Conservation (phyloP, 306 rosid genomes). For the Vigna nakashimae region DNA sequence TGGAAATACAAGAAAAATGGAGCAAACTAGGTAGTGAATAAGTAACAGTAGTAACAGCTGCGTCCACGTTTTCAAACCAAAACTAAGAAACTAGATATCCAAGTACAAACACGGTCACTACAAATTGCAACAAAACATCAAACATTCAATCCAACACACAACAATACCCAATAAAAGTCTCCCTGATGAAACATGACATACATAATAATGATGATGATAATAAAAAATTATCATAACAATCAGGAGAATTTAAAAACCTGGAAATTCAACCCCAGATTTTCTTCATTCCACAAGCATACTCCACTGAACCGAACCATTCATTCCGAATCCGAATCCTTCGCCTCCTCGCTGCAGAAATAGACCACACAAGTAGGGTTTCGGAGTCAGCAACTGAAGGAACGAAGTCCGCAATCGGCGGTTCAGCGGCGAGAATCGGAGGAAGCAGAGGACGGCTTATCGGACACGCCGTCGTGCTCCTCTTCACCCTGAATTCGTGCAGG, state of each 20-base stretch:
- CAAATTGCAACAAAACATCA: slow-evolving; percentile 46
- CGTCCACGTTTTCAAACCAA: slow-evolving; percentile 34
- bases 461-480: slow-evolving; percentile 81
- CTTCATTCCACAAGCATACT: slow-evolving; percentile 53
- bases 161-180: slow-evolving; percentile 39
- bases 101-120: slow-evolving; percentile 40
- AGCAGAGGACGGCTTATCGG: slow-evolving; percentile 87
- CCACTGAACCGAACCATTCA: slow-evolving; percentile 56
- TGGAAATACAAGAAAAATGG: slow-evolving; percentile 36
- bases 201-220: neutral
- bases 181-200: slow-evolving; percentile 47
- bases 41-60: neutral
- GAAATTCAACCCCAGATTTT: slow-evolving; percentile 55
- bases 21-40: slow-evolving; percentile 33
- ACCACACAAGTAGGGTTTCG: neutral
- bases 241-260: slow-evolving; percentile 61
- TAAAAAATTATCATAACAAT: slow-evolving; percentile 43
- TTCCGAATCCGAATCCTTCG: slow-evolving; percentile 43
- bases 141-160: slow-evolving; percentile 43
- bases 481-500: slow-evolving; percentile 91
- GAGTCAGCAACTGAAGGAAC: slow-evolving; percentile 28
- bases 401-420: slow-evolving; percentile 24
- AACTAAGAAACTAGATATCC: slow-evolving; percentile 39
- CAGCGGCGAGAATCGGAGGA: slow-evolving; percentile 96
- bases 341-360: slow-evolving; percentile 9